Base-by-base conservation (phyloP, 2,329 filamentous ascomycete genomes). In the Ascosphaera apis region DNA sequence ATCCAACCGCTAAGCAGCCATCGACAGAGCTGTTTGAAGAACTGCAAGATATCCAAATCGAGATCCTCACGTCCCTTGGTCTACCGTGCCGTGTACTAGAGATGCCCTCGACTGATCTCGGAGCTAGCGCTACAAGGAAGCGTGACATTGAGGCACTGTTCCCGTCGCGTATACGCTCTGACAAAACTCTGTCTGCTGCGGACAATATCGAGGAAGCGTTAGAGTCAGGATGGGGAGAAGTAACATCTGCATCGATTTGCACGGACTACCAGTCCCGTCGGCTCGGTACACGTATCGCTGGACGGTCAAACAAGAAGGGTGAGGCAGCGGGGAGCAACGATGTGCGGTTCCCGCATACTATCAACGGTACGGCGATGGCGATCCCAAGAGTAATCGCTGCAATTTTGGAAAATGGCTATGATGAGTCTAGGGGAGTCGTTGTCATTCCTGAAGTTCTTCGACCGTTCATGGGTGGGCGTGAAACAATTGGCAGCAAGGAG, bases 131-230 rank as follows among this genome's bases (percentile, higher is more conserved):
- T 9, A 67, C 63, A 15, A 69, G 84, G 41, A 98, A 98, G 55
- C 68, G 76, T 43, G 88, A 98, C 53, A 91, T 98, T 37, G 88
- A 98, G 52, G 82, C 80, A 2, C 84, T 76, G 56, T 95, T 98
- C 60, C 88, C 88, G 0, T 84, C 79, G 30, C 69, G 86, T 3
- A 62, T 54, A 34, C 53, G 51, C 19, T 21, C 19, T 21, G 19
- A 21, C 19, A 31, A 15, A 17, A 5, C 15, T 5, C 4, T 17
- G 4, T 33, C 31, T 18, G 4, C 21, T n/a, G 5, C 9, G 3
- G 15, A 30, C 3, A 27, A 33, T 5, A 17, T 12, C 4, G 27
- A 36, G 16, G 34, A 27, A 35, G 9, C 11, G 11, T 4, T 27
- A 33, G 44, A 25, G 40, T 54, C 18, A 66, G 83, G 81, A 19